Evolutionary conservation across 768 basidiomycete genomes (phyloP), one percentile per base, ranked within the genome.

Genomic region (Mycena filopes): DNA sequence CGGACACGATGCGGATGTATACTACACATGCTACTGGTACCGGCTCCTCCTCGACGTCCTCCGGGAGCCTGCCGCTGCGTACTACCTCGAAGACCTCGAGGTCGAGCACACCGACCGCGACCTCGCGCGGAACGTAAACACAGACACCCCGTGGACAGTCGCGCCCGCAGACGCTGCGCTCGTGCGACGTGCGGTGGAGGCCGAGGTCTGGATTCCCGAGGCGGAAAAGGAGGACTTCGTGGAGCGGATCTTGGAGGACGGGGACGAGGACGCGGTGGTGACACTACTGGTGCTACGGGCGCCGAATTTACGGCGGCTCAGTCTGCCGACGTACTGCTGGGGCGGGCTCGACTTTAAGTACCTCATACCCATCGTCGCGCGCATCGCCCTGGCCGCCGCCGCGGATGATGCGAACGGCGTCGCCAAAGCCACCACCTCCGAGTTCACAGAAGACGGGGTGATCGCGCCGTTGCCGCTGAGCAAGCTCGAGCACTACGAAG

Each of bases 261-360:
- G 55, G 8, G 43, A 57, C 29, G 55, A 57, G 25, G 43, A 57
- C 31, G 55, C 55, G 13, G 47, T 57, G 31, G 43, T 57, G 11
- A 57, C 55, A 31, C 31, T 57, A 31, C 46, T 57, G 55, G 20
- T 57, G 23, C 55, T 57, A 15, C 55, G 45, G 9, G n/a, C 38
- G 43, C 55, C 55, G 43, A 57, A 57, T 33, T n/a, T 57, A 7
- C 46, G 21, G 21, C 29, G 43, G 31, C 43, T 57, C n/a, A 57
- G 31, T 31, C 16, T 57, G 29, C 55, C 55, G 29, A 57, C 55
- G 4, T 11, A 57, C 18, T 57, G 55, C 23, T 57, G 55, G 55
- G 55, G 55, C 28, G 55, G 55, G 12, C 33, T 57, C 15, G 7
- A 47, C 29, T 47, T 47, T 21, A 13, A 46, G n/a, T 26, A 57